Evolutionary conservation across 768 basidiomycete genomes (phyloP).

Genomic region (Boletus edulis): DNA sequence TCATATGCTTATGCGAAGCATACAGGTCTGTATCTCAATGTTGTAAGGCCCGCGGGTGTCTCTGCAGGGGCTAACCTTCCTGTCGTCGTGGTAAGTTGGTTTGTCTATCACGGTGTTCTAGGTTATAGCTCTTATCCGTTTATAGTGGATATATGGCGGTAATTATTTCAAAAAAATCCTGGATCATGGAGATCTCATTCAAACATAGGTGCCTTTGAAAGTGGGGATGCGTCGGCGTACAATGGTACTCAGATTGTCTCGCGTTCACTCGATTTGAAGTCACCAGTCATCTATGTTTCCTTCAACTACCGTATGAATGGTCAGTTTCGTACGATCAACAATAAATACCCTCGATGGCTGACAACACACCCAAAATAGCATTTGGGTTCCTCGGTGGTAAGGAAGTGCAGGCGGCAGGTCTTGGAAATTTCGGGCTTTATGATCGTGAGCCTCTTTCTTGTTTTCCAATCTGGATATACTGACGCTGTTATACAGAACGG

Average conservation of each 20-base stretch:
- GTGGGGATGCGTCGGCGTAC: constrained; percentile 1
- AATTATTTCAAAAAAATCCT: neutral
- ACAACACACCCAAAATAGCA: constrained; percentile 7
- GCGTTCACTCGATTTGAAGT: constrained; percentile 11
- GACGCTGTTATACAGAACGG: neutral
- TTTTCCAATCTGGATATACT: neutral
- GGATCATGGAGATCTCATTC: neutral
- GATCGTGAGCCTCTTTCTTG: constrained; percentile 27
- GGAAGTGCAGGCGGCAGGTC: neutral
- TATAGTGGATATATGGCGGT: constrained; percentile 1
- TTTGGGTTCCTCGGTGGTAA: constrained; percentile 31
- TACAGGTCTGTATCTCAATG: constrained; percentile 27
- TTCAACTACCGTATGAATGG: constrained; percentile 13
- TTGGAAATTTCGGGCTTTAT: constrained; percentile 17
- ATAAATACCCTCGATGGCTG: neutral
- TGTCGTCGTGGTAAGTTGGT: constrained; percentile 18
- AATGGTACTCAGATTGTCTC: constrained; percentile 21
- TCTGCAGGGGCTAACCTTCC: constrained; percentile 14
- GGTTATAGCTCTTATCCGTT: neutral
- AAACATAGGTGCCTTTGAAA: constrained; percentile 10
- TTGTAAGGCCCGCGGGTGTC: constrained; percentile 3
- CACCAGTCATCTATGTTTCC: neutral
- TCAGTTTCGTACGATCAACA: neutral
- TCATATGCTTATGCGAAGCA: neutral
- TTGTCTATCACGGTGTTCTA: neutral